These are phyloP conservation scores for Fusarium hostae DNA, from an alignment of 2,329 filamentous ascomycete genomes.

Conservation along the genomic window DNA sequence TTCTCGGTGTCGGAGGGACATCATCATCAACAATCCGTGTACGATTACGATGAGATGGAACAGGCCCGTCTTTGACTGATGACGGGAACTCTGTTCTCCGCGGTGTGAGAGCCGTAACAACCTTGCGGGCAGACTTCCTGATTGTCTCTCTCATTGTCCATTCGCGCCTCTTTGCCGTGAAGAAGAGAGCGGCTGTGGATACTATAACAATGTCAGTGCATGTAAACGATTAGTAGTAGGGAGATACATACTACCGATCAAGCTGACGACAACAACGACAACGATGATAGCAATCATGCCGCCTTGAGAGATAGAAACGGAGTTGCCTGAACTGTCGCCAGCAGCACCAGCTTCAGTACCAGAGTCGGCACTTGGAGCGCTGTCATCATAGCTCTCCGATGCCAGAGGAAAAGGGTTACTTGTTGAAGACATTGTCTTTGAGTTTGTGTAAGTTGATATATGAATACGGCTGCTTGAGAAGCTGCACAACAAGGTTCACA, in stretches of 20 bases:
- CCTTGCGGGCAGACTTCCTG: conserved; percentile 72
- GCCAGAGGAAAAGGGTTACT: conserved; percentile 56
- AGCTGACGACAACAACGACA: conserved; percentile 72
- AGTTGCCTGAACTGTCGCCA: conserved; percentile 66
- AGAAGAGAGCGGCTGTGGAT: conserved; percentile 75
- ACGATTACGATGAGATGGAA: conserved; percentile 50
- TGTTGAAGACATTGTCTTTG: conserved; percentile 54
- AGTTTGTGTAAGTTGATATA: conserved; percentile 12
- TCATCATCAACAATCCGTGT: conserved; percentile 62
- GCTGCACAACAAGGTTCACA: conserved; percentile 29
- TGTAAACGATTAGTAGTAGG: neutral
- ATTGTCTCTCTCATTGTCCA: conserved; percentile 82
- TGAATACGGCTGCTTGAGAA: conserved; percentile 4
- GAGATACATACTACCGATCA: conserved; percentile 72
- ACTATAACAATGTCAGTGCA: conserved; percentile 56
- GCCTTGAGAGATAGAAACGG: conserved; percentile 72
- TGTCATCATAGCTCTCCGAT: conserved; percentile 53
- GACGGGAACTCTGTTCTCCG: conserved; percentile 69
- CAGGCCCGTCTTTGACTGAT: conserved; percentile 60
- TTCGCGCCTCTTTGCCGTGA: conserved; percentile 84
- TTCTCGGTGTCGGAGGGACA: conserved; percentile 67
- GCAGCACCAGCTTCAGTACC: conserved; percentile 72
- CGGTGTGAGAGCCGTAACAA: conserved; percentile 71
- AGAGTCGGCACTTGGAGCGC: conserved; percentile 52
- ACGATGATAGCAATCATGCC: conserved; percentile 80